Evolutionary conservation across 73 alveolate species (phyloP).

Genomic region (Paramecium octaurelia): DNA sequence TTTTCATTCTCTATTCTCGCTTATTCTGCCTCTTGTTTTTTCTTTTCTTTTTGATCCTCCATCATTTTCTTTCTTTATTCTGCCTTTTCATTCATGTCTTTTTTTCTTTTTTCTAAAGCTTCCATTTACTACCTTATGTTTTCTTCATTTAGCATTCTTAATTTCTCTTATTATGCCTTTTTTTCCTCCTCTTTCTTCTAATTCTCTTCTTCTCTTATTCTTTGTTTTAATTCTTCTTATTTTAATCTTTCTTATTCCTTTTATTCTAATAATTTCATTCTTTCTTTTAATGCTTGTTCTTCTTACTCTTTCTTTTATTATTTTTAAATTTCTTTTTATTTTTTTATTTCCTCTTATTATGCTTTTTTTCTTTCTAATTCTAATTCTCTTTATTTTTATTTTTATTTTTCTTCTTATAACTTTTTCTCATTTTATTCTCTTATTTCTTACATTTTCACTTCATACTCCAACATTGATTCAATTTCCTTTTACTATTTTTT

Average conservation of each 20-base stretch:
- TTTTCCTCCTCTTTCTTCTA: not conserved
- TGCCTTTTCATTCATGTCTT: not conserved
- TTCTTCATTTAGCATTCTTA: not conserved
- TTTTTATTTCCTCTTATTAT: conserved; percentile 30
- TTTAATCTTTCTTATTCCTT: conserved; percentile 34
- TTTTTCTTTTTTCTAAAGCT: not conserved
- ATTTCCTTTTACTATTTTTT: not conserved
- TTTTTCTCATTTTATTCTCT: conserved; percentile 14
- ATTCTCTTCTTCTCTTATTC: conserved; percentile 29
- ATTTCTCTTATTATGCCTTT: not conserved
- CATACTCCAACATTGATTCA: not conserved
- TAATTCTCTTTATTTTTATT: conserved; percentile 25
- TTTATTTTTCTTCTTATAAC: not conserved
- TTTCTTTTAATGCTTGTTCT: not conserved
- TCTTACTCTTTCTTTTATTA: not conserved
- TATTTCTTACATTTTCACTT: conserved; percentile 4
- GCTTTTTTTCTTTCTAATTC: conserved; percentile 23
- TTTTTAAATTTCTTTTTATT: not conserved
- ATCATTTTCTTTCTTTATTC: not conserved
- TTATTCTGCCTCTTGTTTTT: not conserved
- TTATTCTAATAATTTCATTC: not conserved
- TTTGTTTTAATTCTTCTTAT: not conserved
- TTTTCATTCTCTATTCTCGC: not conserved
- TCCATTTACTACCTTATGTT: not conserved
- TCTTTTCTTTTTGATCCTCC: not conserved